Evolutionary conservation across 1,284 basidiomycete genomes (phyloP), one percentile per base, ranked within the genome.

Genomic region (Trametes sp.): DNA sequence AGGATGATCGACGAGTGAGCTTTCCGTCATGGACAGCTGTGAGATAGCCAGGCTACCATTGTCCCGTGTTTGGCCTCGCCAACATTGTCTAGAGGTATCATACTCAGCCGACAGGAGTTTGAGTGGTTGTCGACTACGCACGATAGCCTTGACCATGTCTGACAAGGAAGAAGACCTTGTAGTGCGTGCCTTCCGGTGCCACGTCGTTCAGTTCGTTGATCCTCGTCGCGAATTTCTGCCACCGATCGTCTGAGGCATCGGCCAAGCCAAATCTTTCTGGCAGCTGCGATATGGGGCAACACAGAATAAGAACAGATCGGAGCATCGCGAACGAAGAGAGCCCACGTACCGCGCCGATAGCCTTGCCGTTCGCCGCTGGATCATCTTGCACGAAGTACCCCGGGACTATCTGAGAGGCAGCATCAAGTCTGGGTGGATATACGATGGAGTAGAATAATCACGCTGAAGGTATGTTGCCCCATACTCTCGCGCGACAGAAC

Each of bases 101-200:
- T 28, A 26, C 9, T 56, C n/a, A 41, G 55, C 51, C 21, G 19
- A 49, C 53, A 35, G 16, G 23, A 16, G 11, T 53, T 36, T 14
- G 55, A 41, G 29, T 59, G 65, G n/a, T n/a, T n/a, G n/a, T n/a
- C n/a, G n/a, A 59, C 33, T 1, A 80, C 88, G 67, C 70, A 88
- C 87, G 88, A 66, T 77, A 85, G 36, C 92, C 92, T 76, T 93
- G 78, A 0, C 92, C 92, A 66, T 94, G 92, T 64, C 92, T 78
- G 3, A 84, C 84, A 14, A 92, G 73, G 62, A 87, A 86, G 59
- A 93, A 79, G 11, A 92, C 80, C 70, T 92, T 93, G 75, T 86
- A 85, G 4, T 75, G 75, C 11, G 78, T 79, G 2, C 76, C 74
- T 0, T 68, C 63, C 6, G 78, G 73, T 1, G 82, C 78, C 0